Percentiles rank a stretch among this genome's conserved stretches.
Conservation (phyloP, 2,329 filamentous ascomycete species). For the Colletotrichum tanaceti region DNA sequence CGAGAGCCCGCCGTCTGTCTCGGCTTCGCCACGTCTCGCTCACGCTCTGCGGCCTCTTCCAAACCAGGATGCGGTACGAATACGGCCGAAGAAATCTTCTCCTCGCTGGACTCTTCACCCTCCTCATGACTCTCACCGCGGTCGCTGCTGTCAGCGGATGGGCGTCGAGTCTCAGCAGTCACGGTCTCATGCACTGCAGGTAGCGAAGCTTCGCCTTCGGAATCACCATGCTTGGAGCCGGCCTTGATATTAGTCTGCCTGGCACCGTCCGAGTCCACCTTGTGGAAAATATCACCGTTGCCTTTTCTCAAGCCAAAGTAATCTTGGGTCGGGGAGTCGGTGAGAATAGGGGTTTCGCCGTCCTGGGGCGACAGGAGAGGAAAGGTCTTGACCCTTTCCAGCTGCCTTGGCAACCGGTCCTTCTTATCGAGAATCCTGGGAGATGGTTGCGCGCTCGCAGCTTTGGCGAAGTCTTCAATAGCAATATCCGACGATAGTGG, state of each 20-base stretch:
- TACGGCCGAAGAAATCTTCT: conserved; percentile 87
- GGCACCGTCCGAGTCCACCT: conserved; percentile 33
- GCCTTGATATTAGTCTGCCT: conserved; percentile 23
- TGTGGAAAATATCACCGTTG: conserved; percentile 41
- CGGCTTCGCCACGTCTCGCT: conserved; percentile 44
- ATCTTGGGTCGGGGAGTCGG: conserved; percentile 40
- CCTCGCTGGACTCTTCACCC: conserved; percentile 75
- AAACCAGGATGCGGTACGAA: conserved; percentile 81
- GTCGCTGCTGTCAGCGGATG: conserved; percentile 55
- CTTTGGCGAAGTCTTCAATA: conserved; percentile 39
- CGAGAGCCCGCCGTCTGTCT: conserved; percentile 40
- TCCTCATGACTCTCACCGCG: conserved; percentile 57
- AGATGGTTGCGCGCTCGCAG: conserved; percentile 36
- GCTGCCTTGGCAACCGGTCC: conserved; percentile 33
- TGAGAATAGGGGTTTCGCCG: conserved; percentile 36
- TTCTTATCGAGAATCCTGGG: conserved; percentile 43
- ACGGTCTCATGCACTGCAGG: background rate
- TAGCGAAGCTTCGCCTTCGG: conserved; percentile 33
- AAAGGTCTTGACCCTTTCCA: conserved; percentile 36
- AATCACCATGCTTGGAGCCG: conserved; percentile 22
- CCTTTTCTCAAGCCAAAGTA: conserved; percentile 41
- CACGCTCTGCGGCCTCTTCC: conserved; percentile 52
- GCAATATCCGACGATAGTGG: conserved; percentile 35
- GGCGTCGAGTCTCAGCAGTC: conserved; percentile 46
- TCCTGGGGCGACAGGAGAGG: conserved; percentile 36